A percentile compares a stretch with the other conserved stretches of the same genome.
Evolutionary conservation across 345 rosid genomes (phyloP).

Genomic region (Syzygium grande): DNA sequence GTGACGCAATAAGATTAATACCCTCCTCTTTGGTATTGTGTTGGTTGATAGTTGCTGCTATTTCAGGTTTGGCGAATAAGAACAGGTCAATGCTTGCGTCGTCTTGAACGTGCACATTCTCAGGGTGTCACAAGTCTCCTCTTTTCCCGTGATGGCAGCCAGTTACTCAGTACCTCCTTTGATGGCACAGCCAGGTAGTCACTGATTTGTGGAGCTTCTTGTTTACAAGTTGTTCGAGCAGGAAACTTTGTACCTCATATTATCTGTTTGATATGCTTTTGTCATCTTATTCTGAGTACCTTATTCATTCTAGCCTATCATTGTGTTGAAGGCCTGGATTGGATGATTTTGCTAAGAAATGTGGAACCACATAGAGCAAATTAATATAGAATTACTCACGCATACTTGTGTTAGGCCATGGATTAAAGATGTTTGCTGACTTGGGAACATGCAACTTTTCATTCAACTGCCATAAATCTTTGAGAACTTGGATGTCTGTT

Average conservation of each 20-base stretch:
- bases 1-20: not conserved
- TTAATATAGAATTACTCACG: not conserved
- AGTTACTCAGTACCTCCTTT: constrained; percentile 89
- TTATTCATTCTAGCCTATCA: not conserved
- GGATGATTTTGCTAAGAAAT: not conserved
- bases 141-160: constrained; percentile 98
- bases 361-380: not conserved
- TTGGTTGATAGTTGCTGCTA: not conserved
- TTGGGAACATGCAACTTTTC: not conserved
- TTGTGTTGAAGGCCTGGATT: not conserved
- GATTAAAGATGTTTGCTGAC: not conserved
- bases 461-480: not conserved
- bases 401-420: not conserved
- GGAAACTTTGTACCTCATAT: not conserved
- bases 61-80: constrained; percentile 95
- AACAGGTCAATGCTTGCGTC: constrained; percentile 90
- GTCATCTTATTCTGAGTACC: not conserved
- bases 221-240: not conserved
- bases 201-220: not conserved
- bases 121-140: constrained; percentile 89
- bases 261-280: not conserved
- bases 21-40: not conserved
- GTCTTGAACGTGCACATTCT: constrained; percentile 89
- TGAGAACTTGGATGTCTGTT: not conserved
- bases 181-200: constrained; percentile 81